These are phyloP conservation scores for Camptophora hylomeconis DNA, from an alignment of 2,329 filamentous ascomycete species.

Conservation along the genomic window DNA sequence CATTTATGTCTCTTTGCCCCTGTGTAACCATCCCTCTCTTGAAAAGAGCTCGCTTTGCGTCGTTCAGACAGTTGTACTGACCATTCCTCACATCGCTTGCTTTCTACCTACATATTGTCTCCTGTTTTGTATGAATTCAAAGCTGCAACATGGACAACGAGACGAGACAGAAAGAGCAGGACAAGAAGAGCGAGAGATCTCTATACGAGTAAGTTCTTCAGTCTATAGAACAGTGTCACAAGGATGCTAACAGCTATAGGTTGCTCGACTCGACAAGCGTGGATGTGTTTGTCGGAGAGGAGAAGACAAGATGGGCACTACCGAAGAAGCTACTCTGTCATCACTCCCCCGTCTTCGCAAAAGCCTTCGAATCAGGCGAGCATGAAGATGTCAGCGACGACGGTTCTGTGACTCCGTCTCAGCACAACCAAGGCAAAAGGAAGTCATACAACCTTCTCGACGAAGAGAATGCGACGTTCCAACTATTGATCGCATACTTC, in stretches of 20 bases:
- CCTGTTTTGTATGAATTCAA: no score
- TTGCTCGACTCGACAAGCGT: conserved; percentile 42
- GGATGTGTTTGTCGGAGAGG: conserved; percentile 41
- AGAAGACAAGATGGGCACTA: conserved; percentile 42
- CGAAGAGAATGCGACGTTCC: conserved; percentile 38
- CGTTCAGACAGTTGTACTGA: no score
- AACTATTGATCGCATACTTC: conserved; percentile 41
- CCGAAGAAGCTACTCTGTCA: conserved; percentile 44
- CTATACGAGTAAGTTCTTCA: conserved; percentile 27
- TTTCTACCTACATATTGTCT: no score
- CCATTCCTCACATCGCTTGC: no score
- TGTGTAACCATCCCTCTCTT: no score
- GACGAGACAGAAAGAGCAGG: conserved; percentile 5
- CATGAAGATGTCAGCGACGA: no score
- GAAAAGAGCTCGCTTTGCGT: no score
- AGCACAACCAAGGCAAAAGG: conserved; percentile 15
- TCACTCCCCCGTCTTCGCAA: conserved; percentile 40
- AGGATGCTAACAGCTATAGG: conserved; percentile 20
- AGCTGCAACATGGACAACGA: conserved; percentile 16
- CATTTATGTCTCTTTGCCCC: no score
- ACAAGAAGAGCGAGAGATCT: conserved; percentile 23
- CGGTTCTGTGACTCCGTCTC: conserved; percentile 21
- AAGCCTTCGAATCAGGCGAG: conserved; percentile 37
- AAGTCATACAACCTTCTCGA: conserved; percentile 37
- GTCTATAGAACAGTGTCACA: neutral